phyloP scores from a whole-genome alignment of 2,329 filamentous ascomycete species.

The Nothomitra cinnamomea region DNA sequence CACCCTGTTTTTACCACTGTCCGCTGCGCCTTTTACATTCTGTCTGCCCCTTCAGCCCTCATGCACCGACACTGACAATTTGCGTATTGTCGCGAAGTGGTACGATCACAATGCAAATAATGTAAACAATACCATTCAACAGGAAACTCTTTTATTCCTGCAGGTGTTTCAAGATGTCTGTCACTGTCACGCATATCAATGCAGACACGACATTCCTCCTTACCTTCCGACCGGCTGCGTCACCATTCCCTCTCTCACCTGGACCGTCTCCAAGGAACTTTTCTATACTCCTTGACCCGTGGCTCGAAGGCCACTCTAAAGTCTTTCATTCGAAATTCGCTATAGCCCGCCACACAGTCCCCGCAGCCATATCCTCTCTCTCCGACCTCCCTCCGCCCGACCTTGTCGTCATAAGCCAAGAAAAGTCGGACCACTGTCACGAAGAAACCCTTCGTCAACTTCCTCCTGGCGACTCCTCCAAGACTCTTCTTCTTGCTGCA shows the following conservation, averaged over 20 bases:
- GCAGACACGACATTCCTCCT: constrained; percentile 48
- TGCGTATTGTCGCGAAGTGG: background rate
- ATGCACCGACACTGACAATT: background rate
- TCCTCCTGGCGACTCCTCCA: constrained; percentile 28
- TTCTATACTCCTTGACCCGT: constrained; percentile 55
- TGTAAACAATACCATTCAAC: background rate
- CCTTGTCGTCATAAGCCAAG: constrained; percentile 40
- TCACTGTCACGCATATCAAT: constrained; percentile 47
- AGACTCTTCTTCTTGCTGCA: constrained; percentile 44
- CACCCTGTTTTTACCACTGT: no score
- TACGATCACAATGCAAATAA: background rate
- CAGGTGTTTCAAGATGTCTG: constrained; percentile 33
- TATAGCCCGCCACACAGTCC: constrained; percentile 35
- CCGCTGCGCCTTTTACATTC: no score
- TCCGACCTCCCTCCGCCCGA: constrained; percentile 34
- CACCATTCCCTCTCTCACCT: constrained; percentile 10
- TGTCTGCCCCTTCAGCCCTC: background rate
- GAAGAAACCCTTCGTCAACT: constrained; percentile 50
- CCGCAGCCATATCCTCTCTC: constrained; percentile 40
- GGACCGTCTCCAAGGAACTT: constrained; percentile 31
- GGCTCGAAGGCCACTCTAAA: constrained; percentile 43
- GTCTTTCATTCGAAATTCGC: constrained; percentile 45
- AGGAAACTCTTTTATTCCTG: no score
- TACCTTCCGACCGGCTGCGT: constrained; percentile 34
- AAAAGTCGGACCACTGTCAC: constrained; percentile 54